Evolutionary conservation across 108 stramenopile species (phyloP), one percentile per base, ranked within the genome.

Genomic region (Cylindrotheca closterium): DNA sequence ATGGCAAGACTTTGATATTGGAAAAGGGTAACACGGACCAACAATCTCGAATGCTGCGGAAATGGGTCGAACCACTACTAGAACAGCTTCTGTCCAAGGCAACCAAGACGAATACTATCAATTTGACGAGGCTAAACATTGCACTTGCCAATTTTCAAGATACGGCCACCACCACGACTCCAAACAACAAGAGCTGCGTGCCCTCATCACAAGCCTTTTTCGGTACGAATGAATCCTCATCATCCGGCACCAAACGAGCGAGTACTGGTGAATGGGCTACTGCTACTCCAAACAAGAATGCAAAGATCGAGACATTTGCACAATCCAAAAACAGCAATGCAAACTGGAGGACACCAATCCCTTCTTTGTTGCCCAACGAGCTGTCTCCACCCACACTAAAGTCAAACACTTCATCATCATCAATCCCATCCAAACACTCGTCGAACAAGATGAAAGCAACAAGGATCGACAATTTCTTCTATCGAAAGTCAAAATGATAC

Each of bases 111-210:
- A 42, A 55, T 29, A 65, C 26, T 8, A 67, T 83, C 62, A 46
- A 82, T 51, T 58, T 82, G 2, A 83, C 81, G 15, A 50, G 78
- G 30, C 47, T 83, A 22, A 83, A 83, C 48, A 58, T 83, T 54
- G 81, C 78, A 4, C 60, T 69, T 5, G 32, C 74, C 18, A 71
- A 71, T 30, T 83, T 83, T 73, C 54, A 53, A 47, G 81, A 83
- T 56, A 22, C 74, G 12, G 50, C 50, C 2, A 42, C 37, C 37
- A 15, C 37, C 37, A 42, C 37, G 10, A 10, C 7, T 42, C 15
- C 37, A 42, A 42, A 42, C 10, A 15, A 42, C 37, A 7, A 10
- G 7, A 42, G 10, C 15, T 15, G 7, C 10, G 7, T 42, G 37
- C 15, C 7, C 37, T 42, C 37, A 7, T 15, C 37, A 42, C 7